Conservation (phyloP, 768 basidiomycete species). For the Rhizopogon vesiculosus region DNA sequence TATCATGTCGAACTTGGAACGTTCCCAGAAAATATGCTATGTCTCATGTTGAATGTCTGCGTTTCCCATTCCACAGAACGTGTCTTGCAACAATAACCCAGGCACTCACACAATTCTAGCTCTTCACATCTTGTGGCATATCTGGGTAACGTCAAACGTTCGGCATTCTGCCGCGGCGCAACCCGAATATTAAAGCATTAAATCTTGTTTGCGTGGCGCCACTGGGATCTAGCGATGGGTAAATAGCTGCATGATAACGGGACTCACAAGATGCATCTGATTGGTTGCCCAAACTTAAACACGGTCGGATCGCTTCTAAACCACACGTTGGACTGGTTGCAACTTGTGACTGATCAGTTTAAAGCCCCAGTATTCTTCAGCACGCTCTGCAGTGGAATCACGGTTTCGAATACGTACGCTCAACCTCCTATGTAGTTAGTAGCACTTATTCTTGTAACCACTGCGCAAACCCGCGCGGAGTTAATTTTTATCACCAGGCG, state of each 20-base stretch:
- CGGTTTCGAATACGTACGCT: no score
- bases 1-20: neutral
- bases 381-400: no score
- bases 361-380: neutral
- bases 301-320: neutral
- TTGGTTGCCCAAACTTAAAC: neutral
- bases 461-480: neutral
- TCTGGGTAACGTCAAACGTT: neutral
- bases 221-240: neutral
- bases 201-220: no score
- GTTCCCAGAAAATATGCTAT: no score
- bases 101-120: neutral
- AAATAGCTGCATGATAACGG: neutral
- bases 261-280: neutral
- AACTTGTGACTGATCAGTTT: neutral
- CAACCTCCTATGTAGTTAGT: neutral
- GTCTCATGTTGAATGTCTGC: neutral
- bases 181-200: neutral
- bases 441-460: neutral
- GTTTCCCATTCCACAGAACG: neutral
- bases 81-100: neutral
- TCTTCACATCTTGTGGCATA: neutral
- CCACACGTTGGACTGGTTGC: neutral
- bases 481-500: neutral
- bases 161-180: neutral